phyloP scores from a whole-genome alignment of 2,329 filamentous ascomycete species.

The Aspergillus pseudoviridinutans region DNA sequence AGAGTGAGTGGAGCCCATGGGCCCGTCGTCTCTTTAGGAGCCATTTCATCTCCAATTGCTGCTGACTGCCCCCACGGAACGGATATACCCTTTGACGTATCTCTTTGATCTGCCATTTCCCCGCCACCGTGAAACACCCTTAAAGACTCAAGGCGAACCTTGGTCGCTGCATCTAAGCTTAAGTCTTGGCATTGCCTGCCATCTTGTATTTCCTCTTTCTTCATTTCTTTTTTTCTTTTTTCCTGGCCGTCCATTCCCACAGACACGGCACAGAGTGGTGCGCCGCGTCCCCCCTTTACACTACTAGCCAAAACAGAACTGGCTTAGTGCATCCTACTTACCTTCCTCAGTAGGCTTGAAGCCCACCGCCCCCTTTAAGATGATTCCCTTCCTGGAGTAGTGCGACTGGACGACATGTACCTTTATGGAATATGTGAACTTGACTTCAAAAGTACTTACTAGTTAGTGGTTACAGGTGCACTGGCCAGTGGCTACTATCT shows the following conservation, averaged over 20 bases:
- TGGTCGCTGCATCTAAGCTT: slow-evolving; percentile 12
- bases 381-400: background rate
- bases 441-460: background rate
- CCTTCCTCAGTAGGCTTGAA: background rate
- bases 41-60: slow-evolving; percentile 11
- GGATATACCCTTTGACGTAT: slow-evolving; percentile 33
- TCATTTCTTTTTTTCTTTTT: background rate
- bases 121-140: slow-evolving; percentile 32
- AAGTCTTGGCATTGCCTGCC: slow-evolving; percentile 3
- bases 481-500: background rate
- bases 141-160: slow-evolving; percentile 26
- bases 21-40: slow-evolving; percentile 9
- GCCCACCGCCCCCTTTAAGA: background rate
- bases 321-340: background rate
- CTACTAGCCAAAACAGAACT: background rate
- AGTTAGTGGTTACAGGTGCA: no score
- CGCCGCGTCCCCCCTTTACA: background rate
- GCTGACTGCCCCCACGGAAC: slow-evolving; percentile 21
- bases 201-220: slow-evolving; percentile 1
- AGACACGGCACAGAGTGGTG: background rate
- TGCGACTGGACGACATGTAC: background rate
- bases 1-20: slow-evolving; percentile 9
- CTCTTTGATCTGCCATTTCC: slow-evolving; percentile 27
- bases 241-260: slow-evolving; percentile 2
- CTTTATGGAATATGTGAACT: background rate